Conservation (phyloP, 108 stramenopile species). For the Cylindrotheca fusiformis region DNA sequence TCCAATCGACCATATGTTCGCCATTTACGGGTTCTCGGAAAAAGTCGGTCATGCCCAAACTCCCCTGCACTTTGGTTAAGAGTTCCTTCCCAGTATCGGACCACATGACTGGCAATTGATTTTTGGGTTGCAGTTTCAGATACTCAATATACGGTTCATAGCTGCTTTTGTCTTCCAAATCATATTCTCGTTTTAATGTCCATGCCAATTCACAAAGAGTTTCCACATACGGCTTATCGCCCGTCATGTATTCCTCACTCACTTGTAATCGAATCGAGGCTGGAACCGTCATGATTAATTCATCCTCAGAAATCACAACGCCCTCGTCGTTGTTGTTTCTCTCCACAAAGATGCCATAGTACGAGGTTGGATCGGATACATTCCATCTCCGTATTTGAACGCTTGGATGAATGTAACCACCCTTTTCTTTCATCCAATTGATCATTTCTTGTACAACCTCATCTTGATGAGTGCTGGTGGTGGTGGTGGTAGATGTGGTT, state of each 20-base stretch:
- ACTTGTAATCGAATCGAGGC: neutral
- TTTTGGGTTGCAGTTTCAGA: slow-evolving; percentile 35
- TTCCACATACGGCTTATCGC: neutral
- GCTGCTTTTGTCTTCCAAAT: slow-evolving; percentile 10
- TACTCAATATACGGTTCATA: slow-evolving; percentile 60
- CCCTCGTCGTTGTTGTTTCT: too few relatives aligned
- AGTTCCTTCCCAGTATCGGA: slow-evolving; percentile 38
- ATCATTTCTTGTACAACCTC: neutral
- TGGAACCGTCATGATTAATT: neutral
- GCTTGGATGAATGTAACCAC: neutral
- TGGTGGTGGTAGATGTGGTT: too few relatives aligned
- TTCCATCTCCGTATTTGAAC: neutral
- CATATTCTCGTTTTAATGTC: slow-evolving; percentile 12
- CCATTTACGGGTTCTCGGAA: neutral
- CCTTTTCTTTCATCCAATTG: neutral
- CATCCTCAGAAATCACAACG: neutral
- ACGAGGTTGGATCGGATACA: neutral
- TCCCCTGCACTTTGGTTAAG: slow-evolving; percentile 27
- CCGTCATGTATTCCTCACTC: neutral
- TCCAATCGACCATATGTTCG: neutral
- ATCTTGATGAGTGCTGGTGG: too few relatives aligned
- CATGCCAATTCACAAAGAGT: neutral
- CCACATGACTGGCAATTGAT: slow-evolving; percentile 45
- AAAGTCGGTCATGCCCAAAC: neutral
- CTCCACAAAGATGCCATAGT: neutral